Conservation (phyloP, 2,329 filamentous ascomycete genomes). For the Penicillium sp. region DNA sequence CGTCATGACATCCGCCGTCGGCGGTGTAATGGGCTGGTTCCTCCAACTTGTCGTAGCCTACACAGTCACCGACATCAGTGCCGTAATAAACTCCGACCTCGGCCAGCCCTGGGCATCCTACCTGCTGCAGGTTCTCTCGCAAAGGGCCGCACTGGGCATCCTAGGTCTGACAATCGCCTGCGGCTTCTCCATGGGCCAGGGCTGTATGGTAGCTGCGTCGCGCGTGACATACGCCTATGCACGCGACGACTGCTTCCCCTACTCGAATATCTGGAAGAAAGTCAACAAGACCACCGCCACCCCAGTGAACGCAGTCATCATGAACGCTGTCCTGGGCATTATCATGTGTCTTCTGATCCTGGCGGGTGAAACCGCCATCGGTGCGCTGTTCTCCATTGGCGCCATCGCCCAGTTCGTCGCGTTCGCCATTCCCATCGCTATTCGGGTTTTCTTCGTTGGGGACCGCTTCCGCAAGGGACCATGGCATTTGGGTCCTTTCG, state of each 20-base stretch:
- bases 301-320: conserved; percentile 66
- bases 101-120: conserved; percentile 69
- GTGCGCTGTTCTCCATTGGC: conserved; percentile 66
- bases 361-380: conserved; percentile 58
- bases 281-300: conserved; percentile 60
- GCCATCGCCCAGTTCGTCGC: conserved; percentile 63
- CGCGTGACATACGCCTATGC: conserved; percentile 70
- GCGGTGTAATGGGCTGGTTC: conserved; percentile 66
- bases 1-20: conserved; percentile 62
- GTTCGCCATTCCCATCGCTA: conserved; percentile 43
- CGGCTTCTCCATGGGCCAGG: conserved; percentile 68
- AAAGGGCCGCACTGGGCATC: conserved; percentile 58
- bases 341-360: conserved; percentile 61
- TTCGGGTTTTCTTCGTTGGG: conserved; percentile 51
- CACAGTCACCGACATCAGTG: conserved; percentile 61
- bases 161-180: conserved; percentile 64
- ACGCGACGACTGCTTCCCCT: conserved; percentile 65
- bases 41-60: conserved; percentile 70
- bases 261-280: conserved; percentile 54
- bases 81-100: conserved; percentile 56
- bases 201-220: conserved; percentile 64
- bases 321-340: conserved; percentile 59
- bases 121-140: conserved; percentile 60
- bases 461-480: conserved; percentile 62
- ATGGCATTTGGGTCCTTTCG: conserved; percentile 62